Conservation (phyloP, 2,329 filamentous ascomycete genomes). For the Alternaria arborescens region DNA sequence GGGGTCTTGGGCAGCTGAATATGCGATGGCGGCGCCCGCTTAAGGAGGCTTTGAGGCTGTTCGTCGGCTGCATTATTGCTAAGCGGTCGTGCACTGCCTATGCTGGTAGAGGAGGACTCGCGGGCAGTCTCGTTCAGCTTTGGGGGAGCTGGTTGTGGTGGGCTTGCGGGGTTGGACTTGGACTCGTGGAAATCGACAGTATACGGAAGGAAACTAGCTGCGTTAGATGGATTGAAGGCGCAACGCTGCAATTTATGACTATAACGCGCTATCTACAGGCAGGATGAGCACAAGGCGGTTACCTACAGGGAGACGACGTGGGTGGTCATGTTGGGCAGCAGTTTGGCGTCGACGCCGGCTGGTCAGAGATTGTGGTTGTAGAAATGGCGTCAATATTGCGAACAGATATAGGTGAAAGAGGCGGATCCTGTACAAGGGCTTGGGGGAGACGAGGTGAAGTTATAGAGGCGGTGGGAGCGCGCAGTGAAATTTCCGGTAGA, state of each 20-base stretch:
- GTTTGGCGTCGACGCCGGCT: constrained; percentile 12
- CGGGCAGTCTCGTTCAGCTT: constrained; percentile 53
- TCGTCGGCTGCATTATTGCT: constrained; percentile 30
- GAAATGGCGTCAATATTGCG: constrained; percentile 9
- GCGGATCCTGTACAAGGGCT: not conserved
- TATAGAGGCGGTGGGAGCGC: constrained; percentile 14
- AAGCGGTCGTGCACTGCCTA: constrained; percentile 5
- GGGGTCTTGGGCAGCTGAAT: constrained; percentile 53
- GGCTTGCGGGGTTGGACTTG: constrained; percentile 50
- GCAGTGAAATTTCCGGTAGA: constrained; percentile 19
- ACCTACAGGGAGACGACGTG: constrained; percentile 67
- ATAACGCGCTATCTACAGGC: not conserved
- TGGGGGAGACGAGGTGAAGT: constrained; percentile 6
- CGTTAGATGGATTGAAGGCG: constrained; percentile 17
- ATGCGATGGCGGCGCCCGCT: constrained; percentile 38
- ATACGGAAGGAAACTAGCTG: constrained; percentile 84
- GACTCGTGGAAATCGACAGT: constrained; percentile 81
- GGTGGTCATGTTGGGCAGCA: constrained; percentile 60
- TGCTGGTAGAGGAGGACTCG: constrained; percentile 56
- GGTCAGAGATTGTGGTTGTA: constrained; percentile 14
- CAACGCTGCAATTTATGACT: not conserved
- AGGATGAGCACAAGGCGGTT: constrained; percentile 1
- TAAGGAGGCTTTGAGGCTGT: constrained; percentile 52
- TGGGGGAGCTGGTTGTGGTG: constrained; percentile 32
- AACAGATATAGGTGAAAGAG: constrained; percentile 1